A percentile compares a stretch with the other conserved stretches of the same genome.
Evolutionary conservation across 495 filamentous ascomycete genomes (phyloP).

Genomic region (Aspergillus haitiensis): DNA sequence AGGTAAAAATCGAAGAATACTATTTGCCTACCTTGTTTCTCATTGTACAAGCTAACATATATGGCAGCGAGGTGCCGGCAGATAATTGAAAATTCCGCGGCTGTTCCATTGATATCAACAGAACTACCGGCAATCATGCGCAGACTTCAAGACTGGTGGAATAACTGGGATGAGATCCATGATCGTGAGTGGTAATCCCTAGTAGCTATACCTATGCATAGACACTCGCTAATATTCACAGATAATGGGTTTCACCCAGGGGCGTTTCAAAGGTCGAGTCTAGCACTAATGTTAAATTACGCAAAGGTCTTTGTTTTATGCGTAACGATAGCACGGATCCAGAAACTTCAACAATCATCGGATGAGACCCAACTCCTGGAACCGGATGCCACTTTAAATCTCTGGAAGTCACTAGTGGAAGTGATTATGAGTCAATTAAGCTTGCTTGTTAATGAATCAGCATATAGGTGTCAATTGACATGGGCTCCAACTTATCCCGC

Average conservation of each 20-base stretch:
- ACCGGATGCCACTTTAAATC: constrained; percentile 30
- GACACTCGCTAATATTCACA: constrained; percentile 8
- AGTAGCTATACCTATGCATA: not conserved
- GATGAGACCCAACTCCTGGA: constrained; percentile 27
- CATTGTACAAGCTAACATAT: not conserved
- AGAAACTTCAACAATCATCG: constrained; percentile 37
- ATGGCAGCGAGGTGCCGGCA: constrained; percentile 33
- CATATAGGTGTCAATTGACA: constrained; percentile 41
- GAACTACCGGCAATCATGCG: constrained; percentile 41
- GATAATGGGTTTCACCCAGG: constrained; percentile 45
- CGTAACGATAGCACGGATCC: constrained; percentile 41
- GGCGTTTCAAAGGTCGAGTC: constrained; percentile 44
- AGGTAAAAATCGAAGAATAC: constrained; percentile 20
- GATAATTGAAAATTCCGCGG: constrained; percentile 34
- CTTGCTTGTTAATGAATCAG: constrained; percentile 38
- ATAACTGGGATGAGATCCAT: constrained; percentile 47
- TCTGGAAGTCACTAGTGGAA: constrained; percentile 42
- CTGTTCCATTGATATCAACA: constrained; percentile 33
- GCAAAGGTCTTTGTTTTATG: constrained; percentile 43
- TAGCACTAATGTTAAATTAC: constrained; percentile 43
- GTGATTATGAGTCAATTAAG: constrained; percentile 43
- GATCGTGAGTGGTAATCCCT: constrained; percentile 29
- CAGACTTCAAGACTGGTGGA: constrained; percentile 43
- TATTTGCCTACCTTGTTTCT: not conserved
- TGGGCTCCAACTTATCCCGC: constrained; percentile 47